Percentiles rank a stretch among this genome's conserved stretches.
phyloP scores from a whole-genome alignment of 2,329 filamentous ascomycete species.

The Diplodia scrobiculata region DNA sequence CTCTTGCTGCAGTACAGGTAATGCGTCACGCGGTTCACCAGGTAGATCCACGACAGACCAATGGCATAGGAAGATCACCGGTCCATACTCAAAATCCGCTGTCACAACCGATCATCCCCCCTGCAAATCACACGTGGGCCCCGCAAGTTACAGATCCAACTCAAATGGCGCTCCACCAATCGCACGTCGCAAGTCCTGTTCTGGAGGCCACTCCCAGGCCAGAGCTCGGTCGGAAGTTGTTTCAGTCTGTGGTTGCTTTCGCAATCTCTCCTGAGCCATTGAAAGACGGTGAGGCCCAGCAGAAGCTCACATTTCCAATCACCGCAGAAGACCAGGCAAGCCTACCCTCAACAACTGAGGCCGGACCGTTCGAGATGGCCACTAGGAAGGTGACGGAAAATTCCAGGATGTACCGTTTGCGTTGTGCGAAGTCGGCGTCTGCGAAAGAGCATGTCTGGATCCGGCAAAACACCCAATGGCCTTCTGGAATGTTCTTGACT shows the following conservation, averaged over 20 bases:
- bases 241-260: slow-evolving; percentile 61
- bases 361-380: background rate
- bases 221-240: slow-evolving; percentile 43
- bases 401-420: slow-evolving; percentile 66
- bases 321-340: slow-evolving; percentile 41
- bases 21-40: background rate
- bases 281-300: slow-evolving; percentile 29
- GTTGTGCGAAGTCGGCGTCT: slow-evolving; percentile 58
- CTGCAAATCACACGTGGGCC: slow-evolving; percentile 33
- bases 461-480: slow-evolving; percentile 68
- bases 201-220: slow-evolving; percentile 38
- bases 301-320: slow-evolving; percentile 5
- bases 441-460: slow-evolving; percentile 61
- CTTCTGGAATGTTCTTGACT: slow-evolving; percentile 64
- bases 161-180: slow-evolving; percentile 60
- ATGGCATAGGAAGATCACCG: background rate
- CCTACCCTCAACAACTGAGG: slow-evolving; percentile 39
- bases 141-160: slow-evolving; percentile 42
- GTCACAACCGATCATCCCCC: slow-evolving; percentile 42
- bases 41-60: background rate
- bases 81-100: background rate
- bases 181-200: slow-evolving; percentile 58
- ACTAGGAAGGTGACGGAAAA: background rate
- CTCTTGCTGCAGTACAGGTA: background rate
- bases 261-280: slow-evolving; percentile 51